These are phyloP conservation scores for Paxillus involutus DNA, from an alignment of 768 basidiomycete genomes.

Conservation along the genomic window DNA sequence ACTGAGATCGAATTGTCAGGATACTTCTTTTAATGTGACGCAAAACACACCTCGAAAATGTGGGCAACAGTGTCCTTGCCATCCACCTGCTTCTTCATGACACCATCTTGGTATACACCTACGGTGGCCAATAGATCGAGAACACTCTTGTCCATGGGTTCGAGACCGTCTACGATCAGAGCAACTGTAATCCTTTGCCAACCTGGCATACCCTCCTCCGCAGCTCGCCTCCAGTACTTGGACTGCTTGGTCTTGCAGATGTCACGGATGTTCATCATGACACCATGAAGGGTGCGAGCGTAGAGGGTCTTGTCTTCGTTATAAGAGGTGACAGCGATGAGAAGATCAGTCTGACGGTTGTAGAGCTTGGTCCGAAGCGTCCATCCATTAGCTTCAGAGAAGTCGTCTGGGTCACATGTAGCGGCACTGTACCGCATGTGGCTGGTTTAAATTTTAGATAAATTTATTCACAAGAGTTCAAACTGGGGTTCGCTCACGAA, in stretches of 20 bases:
- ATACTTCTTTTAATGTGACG: background rate
- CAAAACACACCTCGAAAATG: constrained; percentile 78
- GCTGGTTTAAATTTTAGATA: constrained; percentile 20
- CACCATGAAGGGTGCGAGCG: constrained; percentile 87
- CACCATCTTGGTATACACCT: constrained; percentile 91
- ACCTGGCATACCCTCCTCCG: constrained; percentile 79
- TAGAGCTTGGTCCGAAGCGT: constrained; percentile 82
- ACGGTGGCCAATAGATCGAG: constrained; percentile 87
- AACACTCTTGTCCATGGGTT: constrained; percentile 94
- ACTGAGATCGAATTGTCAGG: constrained; percentile 46
- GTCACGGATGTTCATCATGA: constrained; percentile 97
- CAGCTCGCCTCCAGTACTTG: constrained; percentile 83
- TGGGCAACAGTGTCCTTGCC: constrained; percentile 89
- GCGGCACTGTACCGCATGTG: constrained; percentile 96
- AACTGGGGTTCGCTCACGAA: constrained; percentile 54
- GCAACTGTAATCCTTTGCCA: constrained; percentile 94
- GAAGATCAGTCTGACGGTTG: constrained; percentile 86
- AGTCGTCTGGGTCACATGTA: constrained; percentile 90
- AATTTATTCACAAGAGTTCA: background rate
- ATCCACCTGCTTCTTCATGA: constrained; percentile 92
- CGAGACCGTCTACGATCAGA: constrained; percentile 90
- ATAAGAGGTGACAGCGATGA: constrained; percentile 93
- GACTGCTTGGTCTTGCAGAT: constrained; percentile 96
- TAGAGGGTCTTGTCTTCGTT: constrained; percentile 94
- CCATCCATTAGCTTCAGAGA: constrained; percentile 76